A percentile compares a stretch with the other conserved stretches of the same genome.
phyloP scores from a whole-genome alignment of 257 asterid species.

The Capsicum baccatum region DNA sequence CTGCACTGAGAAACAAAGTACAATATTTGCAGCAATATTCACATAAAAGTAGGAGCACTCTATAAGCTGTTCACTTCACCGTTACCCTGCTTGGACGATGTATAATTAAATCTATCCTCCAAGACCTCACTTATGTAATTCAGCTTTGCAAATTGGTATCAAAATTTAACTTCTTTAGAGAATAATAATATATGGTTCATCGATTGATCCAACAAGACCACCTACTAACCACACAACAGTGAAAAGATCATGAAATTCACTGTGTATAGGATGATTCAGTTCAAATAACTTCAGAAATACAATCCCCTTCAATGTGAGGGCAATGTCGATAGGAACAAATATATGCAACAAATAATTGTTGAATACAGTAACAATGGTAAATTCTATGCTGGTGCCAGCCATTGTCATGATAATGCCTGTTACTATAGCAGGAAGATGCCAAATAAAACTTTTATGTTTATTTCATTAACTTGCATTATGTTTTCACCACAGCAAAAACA shows the following conservation, averaged over 20 bases:
- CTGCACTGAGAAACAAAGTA: no score
- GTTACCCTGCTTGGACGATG: no score
- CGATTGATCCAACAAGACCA: neutral
- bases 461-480: neutral
- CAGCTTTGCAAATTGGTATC: neutral
- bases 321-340: neutral
- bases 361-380: neutral
- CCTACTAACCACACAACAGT: neutral
- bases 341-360: conserved; percentile 12
- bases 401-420: neutral
- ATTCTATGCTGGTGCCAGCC: no score
- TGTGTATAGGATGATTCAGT: neutral
- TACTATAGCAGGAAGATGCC: neutral
- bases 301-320: neutral
- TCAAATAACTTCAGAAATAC: neutral
- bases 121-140: neutral
- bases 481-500: no score
- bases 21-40: no score
- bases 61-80: no score
- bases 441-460: conserved; percentile 2
- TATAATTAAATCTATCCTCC: no score
- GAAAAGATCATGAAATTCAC: neutral
- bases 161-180: neutral
- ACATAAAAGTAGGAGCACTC: no score
- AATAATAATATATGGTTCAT: neutral